Evolutionary conservation across 176 grass and related monocot genomes (phyloP).

Genomic region (Bromus sterilis): DNA sequence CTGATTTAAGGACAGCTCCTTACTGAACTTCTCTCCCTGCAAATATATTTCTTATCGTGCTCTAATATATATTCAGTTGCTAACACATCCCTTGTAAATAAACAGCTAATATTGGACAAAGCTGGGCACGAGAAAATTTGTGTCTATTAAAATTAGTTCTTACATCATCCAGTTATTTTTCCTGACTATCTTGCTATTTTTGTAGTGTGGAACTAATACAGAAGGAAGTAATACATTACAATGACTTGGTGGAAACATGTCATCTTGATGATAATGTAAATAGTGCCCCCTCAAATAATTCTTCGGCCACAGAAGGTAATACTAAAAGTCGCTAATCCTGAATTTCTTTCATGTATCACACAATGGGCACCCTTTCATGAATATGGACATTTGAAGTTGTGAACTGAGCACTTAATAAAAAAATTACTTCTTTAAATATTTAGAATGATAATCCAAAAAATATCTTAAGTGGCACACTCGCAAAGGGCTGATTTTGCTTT

Average conservation of each 20-base stretch:
- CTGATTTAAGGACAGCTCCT: background rate
- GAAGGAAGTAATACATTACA: slow-evolving; percentile 90
- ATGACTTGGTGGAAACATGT: slow-evolving; percentile 69
- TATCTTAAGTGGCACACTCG: background rate
- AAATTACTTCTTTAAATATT: background rate
- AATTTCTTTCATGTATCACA: slow-evolving; percentile 16
- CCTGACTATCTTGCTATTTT: slow-evolving; percentile 14
- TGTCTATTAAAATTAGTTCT: background rate
- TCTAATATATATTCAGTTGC: background rate
- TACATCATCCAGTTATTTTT: background rate
- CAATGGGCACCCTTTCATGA: background rate
- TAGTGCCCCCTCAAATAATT: slow-evolving; percentile 25
- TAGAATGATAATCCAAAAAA: background rate
- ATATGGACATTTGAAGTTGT: background rate
- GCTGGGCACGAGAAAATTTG: background rate
- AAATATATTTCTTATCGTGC: background rate
- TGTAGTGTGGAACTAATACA: slow-evolving; percentile 70
- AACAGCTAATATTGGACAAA: background rate
- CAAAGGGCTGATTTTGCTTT: background rate
- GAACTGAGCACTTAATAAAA: background rate
- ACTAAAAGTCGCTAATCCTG: background rate
- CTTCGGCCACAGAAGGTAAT: slow-evolving; percentile 33
- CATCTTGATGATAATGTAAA: slow-evolving; percentile 32
- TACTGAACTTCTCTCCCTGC: background rate
- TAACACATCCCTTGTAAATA: background rate